phyloP scores from a whole-genome alignment of 305 asterid genomes.

The Rubia tinctorum region DNA sequence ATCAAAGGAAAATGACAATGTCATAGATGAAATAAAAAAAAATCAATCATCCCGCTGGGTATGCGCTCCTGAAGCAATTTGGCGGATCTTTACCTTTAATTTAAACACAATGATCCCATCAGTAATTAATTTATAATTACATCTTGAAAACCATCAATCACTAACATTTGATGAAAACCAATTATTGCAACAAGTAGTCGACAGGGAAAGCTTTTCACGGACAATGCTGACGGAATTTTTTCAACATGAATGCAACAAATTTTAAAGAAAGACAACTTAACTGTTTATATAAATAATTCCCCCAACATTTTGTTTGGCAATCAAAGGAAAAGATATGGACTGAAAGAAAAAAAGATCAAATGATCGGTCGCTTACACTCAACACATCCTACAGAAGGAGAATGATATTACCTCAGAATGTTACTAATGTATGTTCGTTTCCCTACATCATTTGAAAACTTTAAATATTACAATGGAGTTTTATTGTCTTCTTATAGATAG shows the following conservation, averaged over 20 bases:
- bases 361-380: background rate
- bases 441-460: conserved; percentile 12
- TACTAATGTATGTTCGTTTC: background rate
- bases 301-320: background rate
- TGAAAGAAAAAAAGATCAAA: background rate
- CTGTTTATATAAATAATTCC: background rate
- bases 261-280: background rate
- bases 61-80: background rate
- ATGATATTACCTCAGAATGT: background rate
- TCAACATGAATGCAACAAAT: background rate
- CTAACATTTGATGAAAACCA: background rate
- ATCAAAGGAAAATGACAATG: background rate
- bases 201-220: background rate
- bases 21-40: background rate
- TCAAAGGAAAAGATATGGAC: background rate
- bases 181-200: background rate
- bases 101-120: background rate
- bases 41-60: background rate
- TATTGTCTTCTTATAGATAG: background rate
- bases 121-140: background rate
- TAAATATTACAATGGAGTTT: background rate
- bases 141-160: background rate
- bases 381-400: background rate
- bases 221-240: background rate
- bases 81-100: background rate